These are phyloP conservation scores for Notholithocarpus densiflorus DNA, from an alignment of 306 rosid genomes.

Conservation along the genomic window DNA sequence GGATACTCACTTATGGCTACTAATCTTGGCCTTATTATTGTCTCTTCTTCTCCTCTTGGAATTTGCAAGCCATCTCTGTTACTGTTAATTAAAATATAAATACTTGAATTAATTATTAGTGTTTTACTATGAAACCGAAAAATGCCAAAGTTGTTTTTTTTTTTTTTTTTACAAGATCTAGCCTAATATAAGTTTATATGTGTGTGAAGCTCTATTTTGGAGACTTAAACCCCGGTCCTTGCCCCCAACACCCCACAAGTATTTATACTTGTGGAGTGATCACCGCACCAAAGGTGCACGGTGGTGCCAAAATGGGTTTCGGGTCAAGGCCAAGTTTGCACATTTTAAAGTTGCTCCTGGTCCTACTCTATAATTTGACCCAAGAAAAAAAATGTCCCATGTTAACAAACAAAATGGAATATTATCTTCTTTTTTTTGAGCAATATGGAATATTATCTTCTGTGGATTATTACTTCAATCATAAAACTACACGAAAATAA, in stretches of 20 bases:
- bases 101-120: not conserved
- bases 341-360: not conserved
- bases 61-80: conserved; percentile 74
- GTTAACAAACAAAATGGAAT: not conserved
- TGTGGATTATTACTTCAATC: conserved; percentile 21
- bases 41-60: conserved; percentile 47
- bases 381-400: not conserved
- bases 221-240: too few species aligned
- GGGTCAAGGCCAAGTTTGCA: not conserved
- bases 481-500: conserved; percentile 22
- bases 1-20: conserved; percentile 26
- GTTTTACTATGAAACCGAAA: not conserved
- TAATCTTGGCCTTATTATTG: conserved; percentile 19
- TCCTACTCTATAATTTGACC: not conserved
- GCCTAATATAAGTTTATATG: too few species aligned
- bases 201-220: too few species aligned
- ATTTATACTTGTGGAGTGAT: too few species aligned
- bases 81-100: not conserved
- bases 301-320: not conserved
- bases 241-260: too few species aligned
- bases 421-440: too few species aligned
- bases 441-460: not conserved
- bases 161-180: too few species aligned
- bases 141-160: too few species aligned
- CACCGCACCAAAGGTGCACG: too few species aligned